phyloP scores from a whole-genome alignment of 2,329 filamentous ascomycete species.

The Fusarium poae region DNA sequence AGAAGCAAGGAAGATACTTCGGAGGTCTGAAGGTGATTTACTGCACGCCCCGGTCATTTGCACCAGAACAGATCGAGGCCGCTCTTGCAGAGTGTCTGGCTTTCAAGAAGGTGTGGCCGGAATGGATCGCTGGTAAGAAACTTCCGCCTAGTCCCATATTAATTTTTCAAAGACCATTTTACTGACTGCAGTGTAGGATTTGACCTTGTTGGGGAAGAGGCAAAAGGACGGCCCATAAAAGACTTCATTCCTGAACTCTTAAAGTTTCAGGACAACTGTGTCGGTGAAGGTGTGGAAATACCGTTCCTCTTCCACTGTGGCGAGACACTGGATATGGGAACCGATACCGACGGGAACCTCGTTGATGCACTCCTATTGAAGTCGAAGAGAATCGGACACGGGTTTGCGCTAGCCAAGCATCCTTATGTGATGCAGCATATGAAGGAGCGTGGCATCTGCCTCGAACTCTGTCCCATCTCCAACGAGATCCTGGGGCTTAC shows the following conservation, averaged over 20 bases:
- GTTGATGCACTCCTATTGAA: constrained; percentile 75
- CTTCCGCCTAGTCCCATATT: not conserved
- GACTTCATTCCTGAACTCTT: constrained; percentile 68
- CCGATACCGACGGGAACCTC: constrained; percentile 75
- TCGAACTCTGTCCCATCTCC: constrained; percentile 83
- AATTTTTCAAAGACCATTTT: not conserved
- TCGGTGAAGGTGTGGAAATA: constrained; percentile 64
- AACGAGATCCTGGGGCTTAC: constrained; percentile 81
- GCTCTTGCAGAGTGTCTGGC: constrained; percentile 72
- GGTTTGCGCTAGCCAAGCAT: constrained; percentile 76
- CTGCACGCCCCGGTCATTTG: constrained; percentile 74
- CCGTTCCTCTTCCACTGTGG: constrained; percentile 84
- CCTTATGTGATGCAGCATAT: constrained; percentile 75
- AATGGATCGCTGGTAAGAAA: constrained; percentile 72
- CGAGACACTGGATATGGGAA: constrained; percentile 77
- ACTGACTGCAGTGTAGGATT: constrained; percentile 63
- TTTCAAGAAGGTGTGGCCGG: constrained; percentile 68
- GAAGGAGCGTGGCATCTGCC: constrained; percentile 72
- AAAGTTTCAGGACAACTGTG: constrained; percentile 67
- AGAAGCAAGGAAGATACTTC: constrained; percentile 58
- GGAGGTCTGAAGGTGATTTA: constrained; percentile 79
- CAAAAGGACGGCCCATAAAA: constrained; percentile 69
- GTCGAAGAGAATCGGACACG: constrained; percentile 79
- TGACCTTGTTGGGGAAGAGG: constrained; percentile 77
- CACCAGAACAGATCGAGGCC: constrained; percentile 58